Evolutionary conservation across 148 eudicot species (phyloP), one percentile per base, ranked within the genome.

Genomic region (Polygonum maritimum): DNA sequence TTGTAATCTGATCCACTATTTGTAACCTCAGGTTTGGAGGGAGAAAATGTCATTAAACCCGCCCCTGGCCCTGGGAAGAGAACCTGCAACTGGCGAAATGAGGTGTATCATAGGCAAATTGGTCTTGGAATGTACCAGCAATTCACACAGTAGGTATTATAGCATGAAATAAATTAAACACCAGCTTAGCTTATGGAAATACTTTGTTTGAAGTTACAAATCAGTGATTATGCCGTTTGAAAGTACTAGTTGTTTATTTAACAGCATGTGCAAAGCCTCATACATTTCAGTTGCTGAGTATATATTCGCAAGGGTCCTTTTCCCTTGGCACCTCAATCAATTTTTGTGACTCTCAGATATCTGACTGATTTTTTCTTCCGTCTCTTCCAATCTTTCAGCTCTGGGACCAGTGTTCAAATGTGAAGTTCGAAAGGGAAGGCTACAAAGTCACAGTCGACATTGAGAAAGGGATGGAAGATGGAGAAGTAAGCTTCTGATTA

Each of bases 91-190:
- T 96, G 99, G 75, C 88, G 99, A 65, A 96, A 96, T 77, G 99
- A 92, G 81, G 97, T 96, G 73, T 87, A 96, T 80, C 98, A 96
- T 88, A 87, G 85, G 74, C 99, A 96, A 88, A 96, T 96, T 79
- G 99, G 99, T 76, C 98, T 91, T 7, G 99, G 99, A 76, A 95
- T 95, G 99, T 96, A 89, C 88, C 99, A 96, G 87, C 98, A 96
- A 85, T 89, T 91, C 81, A 92, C 99, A 2, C 94, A 96, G 85
- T 94, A 92, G 97, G 99, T 96, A 81, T 36, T 58, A 26, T 31
- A 21, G 12, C 35, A 58, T 22, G 26, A 58, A 22, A 26, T 22
- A 36, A 26, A 58, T 58, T 10, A 26, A 58, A 22, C 26, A 14
- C 22, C 26, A 58, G 36, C 67, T 21, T 1, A 58, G 8, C 18